Evolutionary conservation across 2,329 filamentous ascomycete genomes (phyloP).

Genomic region (Alternaria brassicicola): DNA sequence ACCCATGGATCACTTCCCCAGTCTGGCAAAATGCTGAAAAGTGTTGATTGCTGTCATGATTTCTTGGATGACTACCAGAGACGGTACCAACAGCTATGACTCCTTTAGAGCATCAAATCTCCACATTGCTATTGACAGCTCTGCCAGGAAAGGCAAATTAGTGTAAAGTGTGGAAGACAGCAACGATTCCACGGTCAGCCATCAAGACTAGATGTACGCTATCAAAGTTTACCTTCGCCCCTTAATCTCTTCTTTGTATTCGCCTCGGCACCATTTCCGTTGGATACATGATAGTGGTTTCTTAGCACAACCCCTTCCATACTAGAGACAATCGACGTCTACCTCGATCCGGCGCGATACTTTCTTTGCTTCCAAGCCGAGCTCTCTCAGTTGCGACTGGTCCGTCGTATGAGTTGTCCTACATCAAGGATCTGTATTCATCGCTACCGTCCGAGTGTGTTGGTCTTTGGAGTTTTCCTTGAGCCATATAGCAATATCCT

Average conservation of each 20-base stretch:
- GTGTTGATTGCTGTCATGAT: not conserved
- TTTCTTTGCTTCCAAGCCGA: not conserved
- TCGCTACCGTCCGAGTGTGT: not conserved
- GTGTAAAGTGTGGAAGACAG: conserved; percentile 3
- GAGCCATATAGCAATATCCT: not conserved
- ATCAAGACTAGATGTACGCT: not conserved
- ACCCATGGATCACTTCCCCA: not conserved
- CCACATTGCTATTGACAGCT: not conserved
- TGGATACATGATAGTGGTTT: not conserved
- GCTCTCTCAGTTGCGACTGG: too few relatives aligned
- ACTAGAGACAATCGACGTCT: not conserved
- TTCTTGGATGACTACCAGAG: not conserved
- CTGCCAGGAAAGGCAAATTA: not conserved
- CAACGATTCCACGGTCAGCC: conserved; percentile 4
- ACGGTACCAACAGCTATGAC: not conserved
- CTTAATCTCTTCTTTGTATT: not conserved
- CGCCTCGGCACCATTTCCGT: not conserved
- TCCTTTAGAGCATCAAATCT: not conserved
- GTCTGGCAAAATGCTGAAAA: not conserved
- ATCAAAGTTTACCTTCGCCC: not conserved
- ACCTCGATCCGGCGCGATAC: too few relatives aligned
- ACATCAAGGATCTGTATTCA: not conserved
- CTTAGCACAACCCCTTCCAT: not conserved
- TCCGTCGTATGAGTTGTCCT: too few relatives aligned
- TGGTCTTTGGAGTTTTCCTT: not conserved